Evolutionary conservation across 2,329 filamentous ascomycete genomes (phyloP), one percentile per base, ranked within the genome.

Genomic region (Pseudodiploospora longispora): DNA sequence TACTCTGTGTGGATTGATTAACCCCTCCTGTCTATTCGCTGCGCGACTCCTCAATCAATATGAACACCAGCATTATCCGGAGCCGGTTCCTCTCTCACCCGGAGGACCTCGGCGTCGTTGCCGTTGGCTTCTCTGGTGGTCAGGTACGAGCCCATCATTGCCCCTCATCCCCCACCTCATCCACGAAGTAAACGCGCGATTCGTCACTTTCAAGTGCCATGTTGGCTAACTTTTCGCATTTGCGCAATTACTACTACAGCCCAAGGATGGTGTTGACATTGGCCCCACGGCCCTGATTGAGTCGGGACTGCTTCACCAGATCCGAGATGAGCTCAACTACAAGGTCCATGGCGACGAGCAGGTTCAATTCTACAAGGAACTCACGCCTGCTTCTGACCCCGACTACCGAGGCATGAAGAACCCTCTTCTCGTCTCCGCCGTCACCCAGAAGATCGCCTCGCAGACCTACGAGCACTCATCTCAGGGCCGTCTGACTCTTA

Each of bases 111-210:
- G 93, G 91, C 50, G 78, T 98, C 45, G 88, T 97, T 33, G 89
- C 91, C 40, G 93, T 97, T 33, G 91, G 91, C 50, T 98, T 97
- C 73, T 95, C 89, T 43, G 91, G 91, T 53, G 93, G 93, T 46
- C 93, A 96, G 80, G 89, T 93, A 80, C 56, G 74, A 27, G 8
- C 33, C 35, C 10, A 10, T 41, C 5, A 28, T 42, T 41, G 28
- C 28, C 28, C 12, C 39, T 35, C 39, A 40, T 34, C 40, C 29
- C 31, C 10, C 37, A 27, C 31, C 19, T 19, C 19, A 2, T 19
- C 32, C n/a, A 10, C 9, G 32, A 34, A 34, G 9, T 3, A 10
- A 10, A 12, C 32, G 9, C 3, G 32, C n/a, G 9, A 9, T 34
- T 19, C 19, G 19, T 19, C 19, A 3, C 31, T 27, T 2, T 9